A percentile compares a stretch with the other conserved stretches of the same genome.
phyloP scores from a whole-genome alignment of 257 asterid species.

The Petunia secreta region DNA sequence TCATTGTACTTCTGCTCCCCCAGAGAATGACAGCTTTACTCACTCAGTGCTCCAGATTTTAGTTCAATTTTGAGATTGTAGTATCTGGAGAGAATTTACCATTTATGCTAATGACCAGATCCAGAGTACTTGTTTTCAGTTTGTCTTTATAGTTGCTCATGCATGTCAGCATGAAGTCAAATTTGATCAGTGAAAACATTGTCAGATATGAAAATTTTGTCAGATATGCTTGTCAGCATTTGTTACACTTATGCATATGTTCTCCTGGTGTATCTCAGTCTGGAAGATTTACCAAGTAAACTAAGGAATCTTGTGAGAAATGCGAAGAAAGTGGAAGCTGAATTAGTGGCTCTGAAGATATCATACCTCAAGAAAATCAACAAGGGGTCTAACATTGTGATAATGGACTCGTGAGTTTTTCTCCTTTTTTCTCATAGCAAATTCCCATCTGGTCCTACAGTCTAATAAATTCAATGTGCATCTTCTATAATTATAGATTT shows the following conservation, averaged over 20 bases:
- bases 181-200: no score
- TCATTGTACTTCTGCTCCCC: background rate
- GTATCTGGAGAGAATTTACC: background rate
- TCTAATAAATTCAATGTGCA: background rate
- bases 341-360: slow-evolving; percentile 84
- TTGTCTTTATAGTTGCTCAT: background rate
- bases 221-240: background rate
- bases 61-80: background rate
- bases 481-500: background rate
- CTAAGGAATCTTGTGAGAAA: slow-evolving; percentile 64
- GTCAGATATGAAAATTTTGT: no score
- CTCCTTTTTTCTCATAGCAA: slow-evolving; percentile 15
- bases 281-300: slow-evolving; percentile 89
- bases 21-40: background rate
- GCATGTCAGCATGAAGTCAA: no score
- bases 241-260: background rate
- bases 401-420: slow-evolving; percentile 85
- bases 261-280: slow-evolving; percentile 49
- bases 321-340: slow-evolving; percentile 86
- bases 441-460: background rate
- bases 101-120: background rate
- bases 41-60: background rate
- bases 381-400: slow-evolving; percentile 76
- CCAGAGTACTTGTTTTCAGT: background rate
- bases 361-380: slow-evolving; percentile 83